Evolutionary conservation across 345 rosid genomes (phyloP).

Genomic region (Pistacia integerrima): DNA sequence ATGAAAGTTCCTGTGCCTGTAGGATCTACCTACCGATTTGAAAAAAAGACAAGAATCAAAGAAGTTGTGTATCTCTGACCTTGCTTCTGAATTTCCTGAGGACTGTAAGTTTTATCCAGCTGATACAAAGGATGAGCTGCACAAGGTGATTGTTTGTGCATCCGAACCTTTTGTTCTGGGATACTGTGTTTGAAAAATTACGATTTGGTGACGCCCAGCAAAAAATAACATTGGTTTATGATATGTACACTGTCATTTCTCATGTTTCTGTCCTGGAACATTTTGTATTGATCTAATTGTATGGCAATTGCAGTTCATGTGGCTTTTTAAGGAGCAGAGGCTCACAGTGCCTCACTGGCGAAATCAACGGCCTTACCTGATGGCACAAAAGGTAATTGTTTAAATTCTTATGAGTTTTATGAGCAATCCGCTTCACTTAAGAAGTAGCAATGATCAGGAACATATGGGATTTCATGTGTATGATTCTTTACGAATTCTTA

Average conservation of each 20-base stretch:
- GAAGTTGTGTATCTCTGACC: constrained; percentile 66
- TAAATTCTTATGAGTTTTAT: constrained; percentile 9
- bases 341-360: constrained; percentile 86
- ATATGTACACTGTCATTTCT: background rate
- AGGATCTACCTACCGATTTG: constrained; percentile 76
- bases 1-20: constrained; percentile 11
- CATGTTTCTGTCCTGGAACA: constrained; percentile 8
- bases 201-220: background rate
- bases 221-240: background rate
- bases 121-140: constrained; percentile 90
- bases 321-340: constrained; percentile 87
- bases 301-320: constrained; percentile 65
- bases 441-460: constrained; percentile 1
- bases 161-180: background rate
- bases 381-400: constrained; percentile 67
- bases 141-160: constrained; percentile 56
- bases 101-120: constrained; percentile 87
- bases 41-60: constrained; percentile 67
- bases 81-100: constrained; percentile 79
- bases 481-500: background rate
- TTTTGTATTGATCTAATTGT: background rate
- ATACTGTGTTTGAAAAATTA: background rate
- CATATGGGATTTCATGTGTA: background rate
- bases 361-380: constrained; percentile 74
- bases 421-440: background rate